phyloP scores from a whole-genome alignment of 441 rosid genomes.

The Brassica hybrid region DNA sequence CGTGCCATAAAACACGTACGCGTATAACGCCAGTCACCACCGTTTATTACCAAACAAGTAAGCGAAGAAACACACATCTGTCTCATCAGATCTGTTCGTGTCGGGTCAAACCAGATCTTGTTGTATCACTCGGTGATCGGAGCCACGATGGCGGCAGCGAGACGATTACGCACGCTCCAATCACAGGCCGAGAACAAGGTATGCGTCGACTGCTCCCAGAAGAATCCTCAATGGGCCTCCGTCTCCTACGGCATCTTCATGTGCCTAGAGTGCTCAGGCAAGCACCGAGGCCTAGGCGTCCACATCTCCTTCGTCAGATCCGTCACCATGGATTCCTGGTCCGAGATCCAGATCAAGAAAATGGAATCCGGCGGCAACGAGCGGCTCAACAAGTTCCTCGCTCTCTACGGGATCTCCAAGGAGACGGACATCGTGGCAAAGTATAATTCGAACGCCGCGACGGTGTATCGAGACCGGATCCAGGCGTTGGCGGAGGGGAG shows the following conservation, averaged over 20 bases:
- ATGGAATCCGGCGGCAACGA: constrained; percentile 97
- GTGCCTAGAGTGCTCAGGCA: constrained; percentile 98
- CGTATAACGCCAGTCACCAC: neutral
- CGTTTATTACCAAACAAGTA: constrained; percentile 21
- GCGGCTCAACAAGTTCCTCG: constrained; percentile 67
- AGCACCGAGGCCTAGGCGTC: constrained; percentile 96
- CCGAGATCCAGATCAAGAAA: constrained; percentile 98
- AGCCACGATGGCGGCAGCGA: constrained; percentile 75
- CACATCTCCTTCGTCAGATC: constrained; percentile 99
- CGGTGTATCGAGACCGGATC: constrained; percentile 79
- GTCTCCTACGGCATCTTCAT: constrained; percentile 96
- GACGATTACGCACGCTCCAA: constrained; percentile 84
- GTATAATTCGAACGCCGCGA: constrained; percentile 85
- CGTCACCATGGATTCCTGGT: constrained; percentile 99
- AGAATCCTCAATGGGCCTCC: constrained; percentile 99
- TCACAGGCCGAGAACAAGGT: constrained; percentile 79
- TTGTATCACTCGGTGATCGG: neutral
- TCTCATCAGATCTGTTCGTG: constrained; percentile 38
- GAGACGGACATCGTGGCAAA: constrained; percentile 80
- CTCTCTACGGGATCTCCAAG: constrained; percentile 73
- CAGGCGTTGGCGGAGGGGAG: constrained; percentile 85
- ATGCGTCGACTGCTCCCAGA: constrained; percentile 93
- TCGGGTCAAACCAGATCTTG: constrained; percentile 45
- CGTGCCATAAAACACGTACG: constrained; percentile 30
- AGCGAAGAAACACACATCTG: constrained; percentile 18